Evolutionary conservation across 352 stramenopile species (phyloP), one percentile per base, ranked within the genome.

Genomic region (Phytopythium aichiense): DNA sequence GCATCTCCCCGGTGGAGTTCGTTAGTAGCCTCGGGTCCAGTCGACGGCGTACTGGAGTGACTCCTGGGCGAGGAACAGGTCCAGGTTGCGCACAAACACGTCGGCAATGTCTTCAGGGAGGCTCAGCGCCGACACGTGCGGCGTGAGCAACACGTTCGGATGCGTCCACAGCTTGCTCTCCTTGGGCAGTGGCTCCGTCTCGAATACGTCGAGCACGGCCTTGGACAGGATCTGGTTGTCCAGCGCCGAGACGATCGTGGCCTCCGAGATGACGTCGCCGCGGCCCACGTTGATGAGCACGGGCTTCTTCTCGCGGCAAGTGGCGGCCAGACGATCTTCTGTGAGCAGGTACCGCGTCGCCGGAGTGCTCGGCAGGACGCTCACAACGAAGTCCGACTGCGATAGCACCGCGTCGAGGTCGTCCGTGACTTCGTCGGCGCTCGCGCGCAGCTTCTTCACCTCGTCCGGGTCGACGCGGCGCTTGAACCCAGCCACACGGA

Each of bases 221-320:
- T 72, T 81, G 28, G 79, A 83, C 13, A 97, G 67, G 40, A 84
- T 76, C 16, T 69, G 46, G 2, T 79, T 68, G 53, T 94, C 79
- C 28, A 97, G 72, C 51, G 88, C 84, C 43, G 60, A 49, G 28
- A 96, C 5, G 46, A 97, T 69, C 33, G 66, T 71, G n/a, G 40
- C 25, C 65, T 93, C 82, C 33, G 68, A 65, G 43, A 95, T 79
- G 35, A 96, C 63, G 59, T 96, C 87, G 23, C 88, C 89, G n/a
- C 89, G 80, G 23, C 89, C 89, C 12, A 94, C 82, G 72, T 95
- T 96, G 68, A 97, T 79, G 64, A 97, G 83, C 50, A 93, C 76
- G 5, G 87, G 82, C 63, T 81, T 53, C 69, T 86, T 81, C 42
- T 67, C 66, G 4, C 60, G 54, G 37, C 80, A 89, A 12, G 69